Percentiles rank a stretch among this genome's conserved stretches.
Conservation (phyloP, 2,329 filamentous ascomycete genomes). For the Pestalotiopsis sp. region DNA sequence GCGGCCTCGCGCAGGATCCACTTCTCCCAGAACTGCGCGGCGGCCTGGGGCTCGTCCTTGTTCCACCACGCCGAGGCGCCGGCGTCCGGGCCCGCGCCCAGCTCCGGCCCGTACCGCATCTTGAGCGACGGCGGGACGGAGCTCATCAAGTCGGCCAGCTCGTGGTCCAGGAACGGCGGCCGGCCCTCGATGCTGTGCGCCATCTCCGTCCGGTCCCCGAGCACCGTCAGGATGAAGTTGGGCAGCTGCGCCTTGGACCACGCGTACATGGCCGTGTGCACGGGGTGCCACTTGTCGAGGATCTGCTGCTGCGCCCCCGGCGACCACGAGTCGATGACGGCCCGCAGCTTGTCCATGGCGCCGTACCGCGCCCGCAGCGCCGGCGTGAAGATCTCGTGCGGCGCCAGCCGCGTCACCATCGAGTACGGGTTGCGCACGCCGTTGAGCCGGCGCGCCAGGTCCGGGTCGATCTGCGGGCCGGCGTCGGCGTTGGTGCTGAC, state of each 20-base stretch:
- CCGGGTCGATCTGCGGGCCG: not conserved
- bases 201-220: slow-evolving; percentile 23
- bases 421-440: slow-evolving; percentile 4
- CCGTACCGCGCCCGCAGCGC: slow-evolving; percentile 5
- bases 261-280: slow-evolving; percentile 19
- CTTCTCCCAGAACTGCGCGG: slow-evolving; percentile 20
- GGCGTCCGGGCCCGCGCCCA: slow-evolving; percentile 5
- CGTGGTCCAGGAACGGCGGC: slow-evolving; percentile 22
- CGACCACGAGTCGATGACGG: slow-evolving; percentile 10
- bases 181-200: slow-evolving; percentile 23
- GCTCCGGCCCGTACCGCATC: slow-evolving; percentile 17
- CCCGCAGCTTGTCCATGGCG: slow-evolving; percentile 1
- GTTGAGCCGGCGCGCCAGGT: slow-evolving; percentile 8
- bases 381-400: not conserved
- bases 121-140: slow-evolving; percentile 20
- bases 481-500: not conserved
- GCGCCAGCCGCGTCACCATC: slow-evolving; percentile 3
- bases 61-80: slow-evolving; percentile 16
- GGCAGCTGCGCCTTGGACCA: slow-evolving; percentile 19
- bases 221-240: slow-evolving; percentile 17
- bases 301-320: slow-evolving; percentile 13
- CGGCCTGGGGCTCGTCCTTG: not conserved
- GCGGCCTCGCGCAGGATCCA: slow-evolving; percentile 23
- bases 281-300: slow-evolving; percentile 17
- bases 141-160: slow-evolving; percentile 19